A percentile compares a stretch with the other conserved stretches of the same genome.
Evolutionary conservation across 805 yeast species (phyloP).

Genomic region (Teunomyces funiuensis): DNA sequence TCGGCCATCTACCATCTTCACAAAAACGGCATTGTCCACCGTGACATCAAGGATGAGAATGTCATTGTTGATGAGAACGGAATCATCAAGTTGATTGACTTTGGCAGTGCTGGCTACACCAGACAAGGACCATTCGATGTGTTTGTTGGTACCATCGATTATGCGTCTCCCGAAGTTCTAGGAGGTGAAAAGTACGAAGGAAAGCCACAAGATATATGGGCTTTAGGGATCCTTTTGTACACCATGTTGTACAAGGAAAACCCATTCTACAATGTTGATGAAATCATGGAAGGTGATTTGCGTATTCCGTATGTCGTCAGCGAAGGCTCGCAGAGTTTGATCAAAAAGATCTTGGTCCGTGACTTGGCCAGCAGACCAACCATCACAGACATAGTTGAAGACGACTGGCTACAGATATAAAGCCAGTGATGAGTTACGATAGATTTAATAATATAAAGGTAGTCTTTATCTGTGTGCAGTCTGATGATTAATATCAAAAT

Average conservation of each 20-base stretch:
- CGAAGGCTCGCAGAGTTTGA: conserved; percentile 59
- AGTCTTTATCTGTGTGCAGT: too few relatives aligned
- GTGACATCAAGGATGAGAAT: conserved; percentile 95
- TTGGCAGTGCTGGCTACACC: conserved; percentile 91
- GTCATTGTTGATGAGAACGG: conserved; percentile 84
- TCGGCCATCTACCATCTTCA: conserved; percentile 82
- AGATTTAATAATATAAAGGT: too few relatives aligned
- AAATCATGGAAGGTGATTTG: conserved; percentile 87
- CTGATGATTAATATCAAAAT: too few relatives aligned
- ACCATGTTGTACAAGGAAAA: conserved; percentile 91
- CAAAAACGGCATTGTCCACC: conserved; percentile 81
- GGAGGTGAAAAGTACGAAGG: conserved; percentile 89
- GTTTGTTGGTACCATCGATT: conserved; percentile 95
- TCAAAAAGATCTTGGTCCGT: conserved; percentile 65
- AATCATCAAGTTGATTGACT: conserved; percentile 82
- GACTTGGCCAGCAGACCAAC: conserved; percentile 68
- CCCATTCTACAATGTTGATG: conserved; percentile 94
- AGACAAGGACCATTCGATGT: conserved; percentile 95
- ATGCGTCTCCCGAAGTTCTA: conserved; percentile 96
- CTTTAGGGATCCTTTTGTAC: conserved; percentile 85
- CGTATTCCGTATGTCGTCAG: conserved; percentile 68
- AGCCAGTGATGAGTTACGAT: conserved; percentile 4
- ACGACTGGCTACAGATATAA: conserved; percentile 56
- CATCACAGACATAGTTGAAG: conserved; percentile 65
- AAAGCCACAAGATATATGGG: conserved; percentile 96